Base-by-base conservation (phyloP, 352 stramenopile species). In the Globisporangium camurandrum region DNA sequence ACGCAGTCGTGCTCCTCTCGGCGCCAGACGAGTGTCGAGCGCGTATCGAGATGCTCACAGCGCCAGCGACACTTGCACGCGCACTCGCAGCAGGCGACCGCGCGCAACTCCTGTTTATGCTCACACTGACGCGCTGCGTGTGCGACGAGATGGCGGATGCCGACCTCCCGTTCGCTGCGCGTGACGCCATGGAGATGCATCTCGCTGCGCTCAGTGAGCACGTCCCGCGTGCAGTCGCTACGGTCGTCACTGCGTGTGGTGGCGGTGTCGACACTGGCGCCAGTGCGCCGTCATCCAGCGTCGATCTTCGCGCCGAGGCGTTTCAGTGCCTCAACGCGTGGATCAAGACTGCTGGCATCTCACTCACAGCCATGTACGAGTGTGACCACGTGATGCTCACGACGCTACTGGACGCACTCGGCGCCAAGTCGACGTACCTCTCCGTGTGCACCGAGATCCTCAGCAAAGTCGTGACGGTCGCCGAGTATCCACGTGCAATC, bases 111-210 rank as follows among this genome's bases (percentile, higher is more conserved):
- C 49, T 62, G 2, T 81, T 85, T 38, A 67, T 85, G 49, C 51
- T 88, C 30, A 64, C 61, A 2, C 71, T 85, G 46, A 57, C 74
- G 36, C 67, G 74, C 16, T 85, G 66, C 54, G 60, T 88, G 11
- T 84, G 74, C 50, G 77, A 88, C 34, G 74, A 86, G 57, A 72
- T 86, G 49, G 62, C 82, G 36, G 70, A 84, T 20, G 74, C 69
- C 16, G 69, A 86, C 48, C 45, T 88, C 26, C 51, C 66, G 1
- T 88, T 85, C 49, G 55, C 57, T 9, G 68, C 66, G 28, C 83
- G 76, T 17, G 77, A 88, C 38, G 70, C 74, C 5, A 86, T 85
- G 70, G 77, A 86, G 39, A 44, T 75, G 62, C 59, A 77, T 20
- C 56, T 88, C 5, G 58, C 54, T 4, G 49, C 51, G 20, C 39